Percentiles rank a stretch among this genome's conserved stretches.
Conservation (phyloP, 345 rosid species). For the Camelina neglecta region DNA sequence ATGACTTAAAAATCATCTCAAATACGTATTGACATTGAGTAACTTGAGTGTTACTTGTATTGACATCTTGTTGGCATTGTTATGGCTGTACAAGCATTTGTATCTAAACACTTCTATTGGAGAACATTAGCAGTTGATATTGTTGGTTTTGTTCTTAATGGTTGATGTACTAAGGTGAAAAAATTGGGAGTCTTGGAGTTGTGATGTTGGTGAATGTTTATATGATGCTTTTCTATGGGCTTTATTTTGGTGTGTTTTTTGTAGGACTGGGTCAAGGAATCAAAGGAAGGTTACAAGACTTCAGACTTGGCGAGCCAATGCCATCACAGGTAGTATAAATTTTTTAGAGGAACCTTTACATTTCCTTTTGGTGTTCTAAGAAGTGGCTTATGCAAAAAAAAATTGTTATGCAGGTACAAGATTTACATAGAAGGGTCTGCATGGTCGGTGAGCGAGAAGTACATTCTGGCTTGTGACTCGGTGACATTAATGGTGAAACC, state of each 20-base stretch:
- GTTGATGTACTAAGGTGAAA: conserved; percentile 1
- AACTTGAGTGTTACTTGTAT: too few species aligned
- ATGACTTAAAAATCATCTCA: too few species aligned
- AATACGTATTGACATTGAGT: too few species aligned
- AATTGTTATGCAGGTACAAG: conserved; percentile 59
- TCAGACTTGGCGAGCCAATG: conserved; percentile 86
- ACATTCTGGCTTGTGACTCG: conserved; percentile 86
- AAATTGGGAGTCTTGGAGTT: background rate
- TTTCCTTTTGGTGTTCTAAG: conserved; percentile 6
- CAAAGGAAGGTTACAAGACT: conserved; percentile 70
- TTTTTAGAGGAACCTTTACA: conserved; percentile 5
- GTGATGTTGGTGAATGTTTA: background rate
- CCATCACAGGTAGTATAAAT: conserved; percentile 57
- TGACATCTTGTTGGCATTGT: too few species aligned
- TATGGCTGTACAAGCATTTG: too few species aligned
- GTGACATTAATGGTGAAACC: conserved; percentile 68
- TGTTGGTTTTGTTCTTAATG: background rate
- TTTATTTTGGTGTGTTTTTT: conserved; percentile 13
- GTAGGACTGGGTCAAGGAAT: conserved; percentile 82
- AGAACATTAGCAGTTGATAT: too few species aligned
- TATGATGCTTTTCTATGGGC: background rate
- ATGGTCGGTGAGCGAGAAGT: conserved; percentile 90
- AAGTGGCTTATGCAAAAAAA: background rate
- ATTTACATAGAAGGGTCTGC: conserved; percentile 87
- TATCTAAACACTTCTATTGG: too few species aligned